Evolutionary conservation across 108 stramenopile genomes (phyloP).

Genomic region (Discostella stelligeroides): DNA sequence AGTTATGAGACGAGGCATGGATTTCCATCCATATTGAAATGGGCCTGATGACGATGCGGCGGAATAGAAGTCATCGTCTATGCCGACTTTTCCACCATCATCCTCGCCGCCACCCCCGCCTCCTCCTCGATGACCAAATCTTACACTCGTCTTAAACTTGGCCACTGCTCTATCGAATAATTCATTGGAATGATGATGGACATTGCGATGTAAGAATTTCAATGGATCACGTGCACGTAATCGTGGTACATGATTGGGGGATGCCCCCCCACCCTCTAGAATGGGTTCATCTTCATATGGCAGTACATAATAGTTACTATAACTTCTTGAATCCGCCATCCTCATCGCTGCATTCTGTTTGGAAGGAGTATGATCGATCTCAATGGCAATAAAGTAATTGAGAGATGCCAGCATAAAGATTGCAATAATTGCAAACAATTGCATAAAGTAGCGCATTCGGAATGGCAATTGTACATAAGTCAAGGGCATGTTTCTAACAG

Average conservation of each 20-base stretch:
- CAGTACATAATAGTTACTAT: no score
- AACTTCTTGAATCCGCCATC: not conserved
- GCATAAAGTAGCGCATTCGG: conserved; percentile 30
- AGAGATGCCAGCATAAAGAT: conserved; percentile 32
- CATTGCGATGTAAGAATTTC: conserved; percentile 25
- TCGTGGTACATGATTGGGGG: conserved; percentile 21
- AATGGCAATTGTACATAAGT: conserved; percentile 24
- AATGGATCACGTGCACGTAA: conserved; percentile 24
- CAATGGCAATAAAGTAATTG: conserved; percentile 44
- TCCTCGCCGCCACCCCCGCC: not conserved
- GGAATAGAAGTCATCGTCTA: no score
- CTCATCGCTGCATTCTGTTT: not conserved
- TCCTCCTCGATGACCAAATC: conserved; percentile 9
- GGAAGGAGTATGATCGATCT: not conserved
- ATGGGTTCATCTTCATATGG: conserved; percentile 4
- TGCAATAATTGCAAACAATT: conserved; percentile 26
- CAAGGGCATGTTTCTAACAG: not conserved
- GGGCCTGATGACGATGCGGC: conserved; percentile 6
- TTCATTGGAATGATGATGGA: not conserved
- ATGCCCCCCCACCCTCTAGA: conserved; percentile 31
- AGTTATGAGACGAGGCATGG: conserved; percentile 47
- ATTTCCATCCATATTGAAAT: conserved; percentile 44
- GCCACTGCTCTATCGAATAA: conserved; percentile 18
- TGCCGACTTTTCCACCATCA: not conserved
- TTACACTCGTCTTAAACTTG: conserved; percentile 20